A percentile compares a stretch with the other conserved stretches of the same genome.
phyloP scores from a whole-genome alignment of 306 rosid species.

The Lathyrus tuberosus region DNA sequence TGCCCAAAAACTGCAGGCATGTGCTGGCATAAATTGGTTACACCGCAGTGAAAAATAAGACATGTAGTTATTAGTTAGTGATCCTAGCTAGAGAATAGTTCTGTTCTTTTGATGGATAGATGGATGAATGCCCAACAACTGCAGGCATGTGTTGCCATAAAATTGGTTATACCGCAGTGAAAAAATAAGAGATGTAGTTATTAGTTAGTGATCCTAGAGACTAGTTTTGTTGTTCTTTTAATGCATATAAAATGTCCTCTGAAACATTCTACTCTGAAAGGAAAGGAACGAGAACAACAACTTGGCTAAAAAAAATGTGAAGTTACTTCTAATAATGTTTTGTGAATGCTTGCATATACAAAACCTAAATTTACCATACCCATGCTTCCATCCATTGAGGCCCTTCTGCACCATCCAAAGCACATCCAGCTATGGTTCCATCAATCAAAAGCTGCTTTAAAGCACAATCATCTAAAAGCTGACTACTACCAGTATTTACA shows the following conservation, averaged over 20 bases:
- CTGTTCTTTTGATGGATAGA: conserved; percentile 20
- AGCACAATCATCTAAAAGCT: conserved; percentile 95
- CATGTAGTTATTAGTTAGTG: background rate
- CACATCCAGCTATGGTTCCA: conserved; percentile 97
- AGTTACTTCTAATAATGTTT: conserved; percentile 19
- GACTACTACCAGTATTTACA: conserved; percentile 95
- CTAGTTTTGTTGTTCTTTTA: conserved; percentile 20
- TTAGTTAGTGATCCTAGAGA: conserved; percentile 9
- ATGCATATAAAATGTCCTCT: conserved; percentile 21
- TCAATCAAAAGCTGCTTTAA: conserved; percentile 97
- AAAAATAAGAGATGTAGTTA: conserved; percentile 3
- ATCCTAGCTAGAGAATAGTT: conserved; percentile 12
- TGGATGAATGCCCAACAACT: conserved; percentile 1
- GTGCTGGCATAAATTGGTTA: conserved; percentile 11
- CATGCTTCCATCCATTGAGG: conserved; percentile 99
- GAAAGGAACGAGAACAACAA: conserved; percentile 39
- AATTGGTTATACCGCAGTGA: conserved; percentile 16
- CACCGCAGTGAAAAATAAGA: conserved; percentile 12
- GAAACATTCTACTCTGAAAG: conserved; percentile 25
- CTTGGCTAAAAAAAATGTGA: conserved; percentile 21
- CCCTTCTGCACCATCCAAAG: conserved; percentile 99
- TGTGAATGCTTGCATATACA: conserved; percentile 12
- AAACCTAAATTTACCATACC: conserved; percentile 60
- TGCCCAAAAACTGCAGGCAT: conserved; percentile 8
- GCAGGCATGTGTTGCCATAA: conserved; percentile 10